Evolutionary conservation across 352 stramenopile genomes (phyloP).

Genomic region (Halophytophthora batemanensis): DNA sequence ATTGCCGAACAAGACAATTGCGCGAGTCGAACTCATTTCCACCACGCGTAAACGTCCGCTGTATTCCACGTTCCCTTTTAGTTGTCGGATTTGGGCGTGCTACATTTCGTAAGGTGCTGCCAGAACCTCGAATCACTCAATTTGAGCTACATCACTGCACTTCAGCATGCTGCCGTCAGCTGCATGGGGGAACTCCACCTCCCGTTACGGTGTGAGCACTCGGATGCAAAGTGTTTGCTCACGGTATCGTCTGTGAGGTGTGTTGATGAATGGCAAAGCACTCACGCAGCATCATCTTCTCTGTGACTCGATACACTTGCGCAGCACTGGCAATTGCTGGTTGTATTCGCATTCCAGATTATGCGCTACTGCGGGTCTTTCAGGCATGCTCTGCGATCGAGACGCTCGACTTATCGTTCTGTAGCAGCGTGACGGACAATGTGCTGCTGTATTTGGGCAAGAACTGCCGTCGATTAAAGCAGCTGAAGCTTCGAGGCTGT

Average conservation of each 20-base stretch:
- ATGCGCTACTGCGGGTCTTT: slow-evolving; percentile 81
- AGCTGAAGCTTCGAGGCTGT: slow-evolving; percentile 78
- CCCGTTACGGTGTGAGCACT: slow-evolving; percentile 44
- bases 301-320: slow-evolving; percentile 1
- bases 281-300: slow-evolving; percentile 3
- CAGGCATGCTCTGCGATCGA: slow-evolving; percentile 65
- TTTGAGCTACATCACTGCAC: slow-evolving; percentile 45
- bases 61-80: slow-evolving; percentile 9
- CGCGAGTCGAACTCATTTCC: not conserved
- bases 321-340: slow-evolving; percentile 65
- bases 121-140: slow-evolving; percentile 49
- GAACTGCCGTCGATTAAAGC: slow-evolving; percentile 51
- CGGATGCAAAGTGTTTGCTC: not conserved
- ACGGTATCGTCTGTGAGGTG: too few species aligned
- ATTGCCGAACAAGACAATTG: too few species aligned
- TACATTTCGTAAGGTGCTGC: slow-evolving; percentile 50
- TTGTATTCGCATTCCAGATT: slow-evolving; percentile 72
- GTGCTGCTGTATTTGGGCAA: slow-evolving; percentile 71
- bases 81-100: slow-evolving; percentile 59
- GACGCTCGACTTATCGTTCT: slow-evolving; percentile 79
- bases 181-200: slow-evolving; percentile 53
- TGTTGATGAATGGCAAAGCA: not conserved
- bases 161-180: slow-evolving; percentile 50
- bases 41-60: not conserved
- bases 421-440: slow-evolving; percentile 70